Evolutionary conservation across 495 filamentous ascomycete genomes (phyloP).

Genomic region (Pyrenula aspistea): DNA sequence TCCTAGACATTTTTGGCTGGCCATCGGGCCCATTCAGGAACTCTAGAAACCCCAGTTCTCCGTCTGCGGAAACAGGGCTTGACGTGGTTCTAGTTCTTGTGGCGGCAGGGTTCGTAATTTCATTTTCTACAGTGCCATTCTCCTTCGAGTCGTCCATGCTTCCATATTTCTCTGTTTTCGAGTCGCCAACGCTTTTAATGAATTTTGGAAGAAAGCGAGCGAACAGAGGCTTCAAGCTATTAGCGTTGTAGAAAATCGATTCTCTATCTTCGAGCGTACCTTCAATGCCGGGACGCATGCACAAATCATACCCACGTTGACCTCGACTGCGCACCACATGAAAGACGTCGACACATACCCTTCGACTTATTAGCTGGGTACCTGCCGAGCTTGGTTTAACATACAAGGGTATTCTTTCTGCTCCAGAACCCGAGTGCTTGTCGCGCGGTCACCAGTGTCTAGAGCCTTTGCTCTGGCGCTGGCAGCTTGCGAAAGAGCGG

Average conservation of each 20-base stretch:
- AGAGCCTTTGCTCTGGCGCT: conserved; percentile 18
- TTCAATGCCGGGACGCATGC: conserved; percentile 77
- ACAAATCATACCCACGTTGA: conserved; percentile 79
- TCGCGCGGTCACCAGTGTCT: conserved; percentile 4
- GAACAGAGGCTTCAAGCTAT: conserved; percentile 81
- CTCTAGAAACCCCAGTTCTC: conserved; percentile 14
- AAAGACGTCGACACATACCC: conserved; percentile 75
- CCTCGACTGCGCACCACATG: conserved; percentile 89
- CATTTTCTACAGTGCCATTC: background rate
- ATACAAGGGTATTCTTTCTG: conserved; percentile 44
- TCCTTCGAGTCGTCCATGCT: background rate
- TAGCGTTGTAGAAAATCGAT: too few relatives aligned
- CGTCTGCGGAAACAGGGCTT: background rate
- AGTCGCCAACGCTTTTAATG: conserved; percentile 39
- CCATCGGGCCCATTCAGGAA: conserved; percentile 20
- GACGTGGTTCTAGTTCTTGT: background rate
- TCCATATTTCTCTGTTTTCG: background rate
- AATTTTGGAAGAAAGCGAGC: conserved; percentile 62
- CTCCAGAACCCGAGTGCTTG: conserved; percentile 6
- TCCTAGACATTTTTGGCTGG: conserved; percentile 7
- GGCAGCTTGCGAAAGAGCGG: conserved; percentile 71
- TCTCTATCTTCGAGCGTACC: too few relatives aligned
- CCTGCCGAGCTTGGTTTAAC: background rate
- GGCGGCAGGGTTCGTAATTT: background rate
- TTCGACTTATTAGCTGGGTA: conserved; percentile 2